Percentiles rank a stretch among this genome's conserved stretches.
Conservation (phyloP, 441 rosid genomes). For the Erysimum cheiri region DNA sequence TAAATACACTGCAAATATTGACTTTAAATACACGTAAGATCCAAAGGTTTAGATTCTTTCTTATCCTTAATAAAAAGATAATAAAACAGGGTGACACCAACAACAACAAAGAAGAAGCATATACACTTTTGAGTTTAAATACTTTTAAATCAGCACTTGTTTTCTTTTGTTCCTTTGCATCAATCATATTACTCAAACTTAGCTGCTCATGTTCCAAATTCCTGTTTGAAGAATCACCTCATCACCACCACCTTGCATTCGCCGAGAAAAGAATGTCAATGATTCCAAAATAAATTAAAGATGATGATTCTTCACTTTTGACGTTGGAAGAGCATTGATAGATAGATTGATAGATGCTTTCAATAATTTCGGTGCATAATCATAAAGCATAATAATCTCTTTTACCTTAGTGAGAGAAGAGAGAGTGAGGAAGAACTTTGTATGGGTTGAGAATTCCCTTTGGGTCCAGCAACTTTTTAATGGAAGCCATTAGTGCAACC, state of each 20-base stretch:
- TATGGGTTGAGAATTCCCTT: slow-evolving; percentile 86
- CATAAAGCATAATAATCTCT: slow-evolving; percentile 40
- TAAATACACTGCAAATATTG: slow-evolving; percentile 36
- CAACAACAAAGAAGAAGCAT: slow-evolving; percentile 33
- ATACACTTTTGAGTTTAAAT: slow-evolving; percentile 32
- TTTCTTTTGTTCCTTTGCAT: slow-evolving; percentile 30
- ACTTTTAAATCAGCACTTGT: slow-evolving; percentile 26
- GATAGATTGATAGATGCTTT: slow-evolving; percentile 40
- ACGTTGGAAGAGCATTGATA: slow-evolving; percentile 36
- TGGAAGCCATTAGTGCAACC: slow-evolving; percentile 81
- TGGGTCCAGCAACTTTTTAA: slow-evolving; percentile 80
- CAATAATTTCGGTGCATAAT: slow-evolving; percentile 42
- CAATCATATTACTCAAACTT: slow-evolving; percentile 39
- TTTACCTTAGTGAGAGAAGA: slow-evolving; percentile 47
- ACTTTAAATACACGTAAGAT: slow-evolving; percentile 34
- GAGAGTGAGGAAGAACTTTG: slow-evolving; percentile 75
- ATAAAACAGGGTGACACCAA: slow-evolving; percentile 16
- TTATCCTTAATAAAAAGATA: slow-evolving; percentile 32
- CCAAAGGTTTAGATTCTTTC: slow-evolving; percentile 37
- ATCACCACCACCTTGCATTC: slow-evolving; percentile 37
- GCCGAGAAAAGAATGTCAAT: slow-evolving; percentile 40
- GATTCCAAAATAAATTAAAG: slow-evolving; percentile 43
- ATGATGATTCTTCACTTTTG: slow-evolving; percentile 42
- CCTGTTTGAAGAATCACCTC: slow-evolving; percentile 35
- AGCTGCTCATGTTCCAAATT: slow-evolving; percentile 36